Percentiles rank a stretch among this genome's conserved stretches.
Conservation (phyloP, 2,329 filamentous ascomycete genomes). For the Sporothrix globosa region DNA sequence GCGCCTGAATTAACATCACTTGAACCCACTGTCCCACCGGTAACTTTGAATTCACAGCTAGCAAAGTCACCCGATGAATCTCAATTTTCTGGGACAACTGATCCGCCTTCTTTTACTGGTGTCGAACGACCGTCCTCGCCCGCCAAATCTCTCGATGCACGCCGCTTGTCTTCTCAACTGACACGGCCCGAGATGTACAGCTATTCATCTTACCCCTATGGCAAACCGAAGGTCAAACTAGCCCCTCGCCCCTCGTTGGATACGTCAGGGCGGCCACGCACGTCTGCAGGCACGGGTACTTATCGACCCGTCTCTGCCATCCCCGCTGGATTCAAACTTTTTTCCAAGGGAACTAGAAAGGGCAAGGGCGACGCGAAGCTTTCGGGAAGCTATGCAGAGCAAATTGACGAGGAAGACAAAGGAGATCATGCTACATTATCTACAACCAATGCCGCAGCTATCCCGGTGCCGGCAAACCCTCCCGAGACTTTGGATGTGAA, state of each 20-base stretch:
- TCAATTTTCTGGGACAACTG: constrained; percentile 54
- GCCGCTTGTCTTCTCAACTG: constrained; percentile 57
- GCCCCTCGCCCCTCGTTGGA: constrained; percentile 81
- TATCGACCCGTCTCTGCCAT: constrained; percentile 76
- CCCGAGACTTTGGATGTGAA: constrained; percentile 40
- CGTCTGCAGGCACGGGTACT: constrained; percentile 60
- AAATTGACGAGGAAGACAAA: constrained; percentile 23
- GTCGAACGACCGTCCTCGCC: constrained; percentile 49
- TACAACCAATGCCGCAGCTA: constrained; percentile 26
- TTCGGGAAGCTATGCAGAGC: background rate
- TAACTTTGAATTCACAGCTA: constrained; percentile 57
- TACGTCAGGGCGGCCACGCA: constrained; percentile 62
- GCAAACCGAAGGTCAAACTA: constrained; percentile 83
- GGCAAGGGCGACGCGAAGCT: constrained; percentile 44
- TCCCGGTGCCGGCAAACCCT: constrained; percentile 45
- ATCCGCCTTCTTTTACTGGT: constrained; percentile 43
- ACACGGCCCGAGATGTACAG: constrained; percentile 56
- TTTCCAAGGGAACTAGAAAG: constrained; percentile 61
- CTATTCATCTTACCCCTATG: constrained; percentile 54
- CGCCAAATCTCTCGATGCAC: constrained; percentile 51
- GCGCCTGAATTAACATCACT: constrained; percentile 29
- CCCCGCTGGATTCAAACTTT: constrained; percentile 76
- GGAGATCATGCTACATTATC: background rate
- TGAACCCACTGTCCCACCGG: constrained; percentile 43
- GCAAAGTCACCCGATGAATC: constrained; percentile 55